A percentile compares a stretch with the other conserved stretches of the same genome.
These are phyloP conservation scores for Candida stauntonica DNA, from an alignment of 805 yeast genomes.

Conservation along the genomic window DNA sequence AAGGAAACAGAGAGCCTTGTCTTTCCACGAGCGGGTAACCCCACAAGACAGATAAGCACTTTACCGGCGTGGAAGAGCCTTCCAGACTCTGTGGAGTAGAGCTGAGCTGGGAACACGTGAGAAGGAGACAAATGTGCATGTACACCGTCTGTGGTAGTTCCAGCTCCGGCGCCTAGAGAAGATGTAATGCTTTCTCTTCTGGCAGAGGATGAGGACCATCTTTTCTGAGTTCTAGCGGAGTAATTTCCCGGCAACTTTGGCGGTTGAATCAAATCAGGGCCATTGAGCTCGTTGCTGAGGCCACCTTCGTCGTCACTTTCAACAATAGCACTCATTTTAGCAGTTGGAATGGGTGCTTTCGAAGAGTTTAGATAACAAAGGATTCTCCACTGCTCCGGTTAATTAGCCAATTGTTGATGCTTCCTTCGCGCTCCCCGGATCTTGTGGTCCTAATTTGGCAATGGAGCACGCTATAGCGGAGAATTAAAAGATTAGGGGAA, in stretches of 20 bases:
- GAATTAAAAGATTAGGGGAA: background rate
- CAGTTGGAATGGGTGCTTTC: no score
- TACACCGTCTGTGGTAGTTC: slow-evolving; percentile 60
- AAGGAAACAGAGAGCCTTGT: slow-evolving; percentile 89
- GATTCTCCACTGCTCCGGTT: no score
- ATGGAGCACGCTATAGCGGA: no score
- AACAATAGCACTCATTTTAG: slow-evolving; percentile 28
- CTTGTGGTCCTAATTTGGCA: background rate
- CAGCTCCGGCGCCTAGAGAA: no score
- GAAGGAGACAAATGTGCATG: slow-evolving; percentile 58
- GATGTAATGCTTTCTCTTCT: no score
- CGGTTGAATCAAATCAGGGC: slow-evolving; percentile 35
- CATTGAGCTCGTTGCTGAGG: slow-evolving; percentile 15
- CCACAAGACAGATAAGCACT: slow-evolving; percentile 81
- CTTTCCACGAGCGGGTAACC: slow-evolving; percentile 94
- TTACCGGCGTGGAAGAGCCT: slow-evolving; percentile 94
- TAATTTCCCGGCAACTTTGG: slow-evolving; percentile 47
- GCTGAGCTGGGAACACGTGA: slow-evolving; percentile 85
- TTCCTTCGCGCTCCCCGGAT: no score
- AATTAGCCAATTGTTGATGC: no score
- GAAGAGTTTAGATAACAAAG: no score
- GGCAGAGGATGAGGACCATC: slow-evolving; percentile 42
- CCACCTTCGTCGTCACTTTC: slow-evolving; percentile 30
- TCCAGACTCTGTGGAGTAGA: slow-evolving; percentile 90
- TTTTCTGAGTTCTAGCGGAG: slow-evolving; percentile 48